phyloP scores from a whole-genome alignment of 495 filamentous ascomycete species.

The Neurospora pannonica region DNA sequence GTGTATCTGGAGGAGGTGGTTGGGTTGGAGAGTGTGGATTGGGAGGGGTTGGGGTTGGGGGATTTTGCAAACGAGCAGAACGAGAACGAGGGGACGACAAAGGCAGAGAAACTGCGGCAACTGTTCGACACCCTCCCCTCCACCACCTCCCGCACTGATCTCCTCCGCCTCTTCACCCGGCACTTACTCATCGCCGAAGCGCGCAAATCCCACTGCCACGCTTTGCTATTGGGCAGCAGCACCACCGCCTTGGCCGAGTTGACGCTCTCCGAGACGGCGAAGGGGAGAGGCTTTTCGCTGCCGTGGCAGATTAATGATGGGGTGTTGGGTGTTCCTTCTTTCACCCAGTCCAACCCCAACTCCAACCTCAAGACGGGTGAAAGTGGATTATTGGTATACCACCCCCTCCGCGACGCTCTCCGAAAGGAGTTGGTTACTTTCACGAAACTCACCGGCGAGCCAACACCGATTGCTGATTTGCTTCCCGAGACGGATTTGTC shows the following conservation, averaged over 20 bases:
- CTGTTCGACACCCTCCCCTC: conserved; percentile 54
- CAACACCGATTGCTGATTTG: conserved; percentile 12
- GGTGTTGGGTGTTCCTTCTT: conserved; percentile 36
- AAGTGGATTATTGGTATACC: too few species aligned
- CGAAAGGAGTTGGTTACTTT: conserved; percentile 67
- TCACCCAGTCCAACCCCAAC: conserved; percentile 17
- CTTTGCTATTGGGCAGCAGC: conserved; percentile 73
- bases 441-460: conserved; percentile 33
- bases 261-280: conserved; percentile 77
- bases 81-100: conserved; percentile 12
- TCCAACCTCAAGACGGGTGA: too few species aligned
- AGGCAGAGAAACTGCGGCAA: conserved; percentile 36
- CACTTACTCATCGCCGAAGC: conserved; percentile 60
- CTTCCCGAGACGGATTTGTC: conserved; percentile 1
- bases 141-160: conserved; percentile 63
- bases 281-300: conserved; percentile 74
- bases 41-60: conserved; percentile 5
- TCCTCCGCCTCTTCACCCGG: conserved; percentile 58
- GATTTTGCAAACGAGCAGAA: too few species aligned
- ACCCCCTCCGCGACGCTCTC: conserved; percentile 63
- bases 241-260: conserved; percentile 83
- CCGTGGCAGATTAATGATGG: conserved; percentile 78
- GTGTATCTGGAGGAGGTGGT: conserved; percentile 52
- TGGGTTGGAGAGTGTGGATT: conserved; percentile 27
- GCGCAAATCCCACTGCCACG: conserved; percentile 46